A percentile compares a stretch with the other conserved stretches of the same genome.
Evolutionary conservation across 805 yeast species (phyloP).

Genomic region (Yarrowia osloensis): DNA sequence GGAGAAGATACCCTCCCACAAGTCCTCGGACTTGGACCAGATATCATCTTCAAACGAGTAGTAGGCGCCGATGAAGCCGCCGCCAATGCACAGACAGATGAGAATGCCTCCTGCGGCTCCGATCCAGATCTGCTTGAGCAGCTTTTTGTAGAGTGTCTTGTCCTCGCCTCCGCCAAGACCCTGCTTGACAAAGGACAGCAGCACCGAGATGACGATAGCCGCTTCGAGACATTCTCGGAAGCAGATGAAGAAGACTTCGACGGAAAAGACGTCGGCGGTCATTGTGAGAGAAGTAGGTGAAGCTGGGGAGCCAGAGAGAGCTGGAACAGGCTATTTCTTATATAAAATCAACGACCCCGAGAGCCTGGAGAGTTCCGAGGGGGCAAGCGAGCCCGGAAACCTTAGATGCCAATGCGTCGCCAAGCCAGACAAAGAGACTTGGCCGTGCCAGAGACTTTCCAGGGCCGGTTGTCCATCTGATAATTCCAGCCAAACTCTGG

Average conservation of each 20-base stretch:
- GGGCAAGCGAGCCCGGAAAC: not conserved
- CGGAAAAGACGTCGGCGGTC: constrained; percentile 54
- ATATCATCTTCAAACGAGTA: constrained; percentile 78
- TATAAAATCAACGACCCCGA: not conserved
- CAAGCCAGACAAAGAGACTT: not conserved
- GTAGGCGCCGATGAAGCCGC: constrained; percentile 92
- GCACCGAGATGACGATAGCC: constrained; percentile 83
- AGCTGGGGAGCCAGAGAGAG: not conserved
- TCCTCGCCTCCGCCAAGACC: constrained; percentile 47
- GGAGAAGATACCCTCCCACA: constrained; percentile 97
- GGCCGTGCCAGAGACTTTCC: not conserved
- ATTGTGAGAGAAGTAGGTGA: not conserved
- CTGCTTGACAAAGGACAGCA: constrained; percentile 88
- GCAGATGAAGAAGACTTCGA: constrained; percentile 77
- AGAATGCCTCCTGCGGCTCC: constrained; percentile 76
- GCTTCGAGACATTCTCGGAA: constrained; percentile 96
- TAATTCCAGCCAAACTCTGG: not conserved
- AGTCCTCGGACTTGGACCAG: constrained; percentile 84
- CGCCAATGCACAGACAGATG: constrained; percentile 81
- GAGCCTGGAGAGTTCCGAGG: not conserved
- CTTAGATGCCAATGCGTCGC: constrained; percentile 30
- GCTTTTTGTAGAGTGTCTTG: constrained; percentile 54
- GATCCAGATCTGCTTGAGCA: constrained; percentile 81
- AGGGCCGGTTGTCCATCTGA: constrained; percentile 9
- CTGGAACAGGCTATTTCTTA: not conserved